Evolutionary conservation across 257 asterid genomes (phyloP).

Genomic region (Solanum appendiculatum): DNA sequence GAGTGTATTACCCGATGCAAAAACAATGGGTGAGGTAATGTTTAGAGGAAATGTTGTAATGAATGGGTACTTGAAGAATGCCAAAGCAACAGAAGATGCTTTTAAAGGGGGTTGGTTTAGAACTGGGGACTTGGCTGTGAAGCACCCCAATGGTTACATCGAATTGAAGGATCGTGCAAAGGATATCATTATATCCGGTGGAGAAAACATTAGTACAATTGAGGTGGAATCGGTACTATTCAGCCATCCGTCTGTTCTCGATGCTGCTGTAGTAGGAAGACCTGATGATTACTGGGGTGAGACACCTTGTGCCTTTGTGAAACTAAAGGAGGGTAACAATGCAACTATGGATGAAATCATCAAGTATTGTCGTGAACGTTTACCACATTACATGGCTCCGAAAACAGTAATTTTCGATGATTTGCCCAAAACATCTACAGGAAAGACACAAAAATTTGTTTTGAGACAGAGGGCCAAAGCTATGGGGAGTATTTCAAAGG

Average conservation of each 20-base stretch:
- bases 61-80: not conserved
- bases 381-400: not conserved
- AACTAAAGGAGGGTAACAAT: not conserved
- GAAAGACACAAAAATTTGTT: not conserved
- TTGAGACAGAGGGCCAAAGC: not conserved
- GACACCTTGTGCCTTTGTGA: not conserved
- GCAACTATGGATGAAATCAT: not conserved
- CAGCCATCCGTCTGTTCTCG: not conserved
- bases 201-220: not conserved
- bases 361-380: not conserved
- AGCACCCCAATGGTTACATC: not conserved
- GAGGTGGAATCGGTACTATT: not conserved
- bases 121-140: not conserved
- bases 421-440: not conserved
- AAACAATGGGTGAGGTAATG: not conserved
- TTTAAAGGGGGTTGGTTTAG: not conserved
- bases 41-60: not conserved
- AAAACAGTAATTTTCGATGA: not conserved
- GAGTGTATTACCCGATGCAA: not conserved
- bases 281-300: not conserved
- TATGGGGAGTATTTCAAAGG: not conserved
- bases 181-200: not conserved
- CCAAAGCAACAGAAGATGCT: not conserved
- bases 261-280: not conserved
- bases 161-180: slow-evolving; percentile 5